Percentiles rank a stretch among this genome's conserved stretches.
Evolutionary conservation across 257 asterid species (phyloP).

Genomic region (Avicennia marina): DNA sequence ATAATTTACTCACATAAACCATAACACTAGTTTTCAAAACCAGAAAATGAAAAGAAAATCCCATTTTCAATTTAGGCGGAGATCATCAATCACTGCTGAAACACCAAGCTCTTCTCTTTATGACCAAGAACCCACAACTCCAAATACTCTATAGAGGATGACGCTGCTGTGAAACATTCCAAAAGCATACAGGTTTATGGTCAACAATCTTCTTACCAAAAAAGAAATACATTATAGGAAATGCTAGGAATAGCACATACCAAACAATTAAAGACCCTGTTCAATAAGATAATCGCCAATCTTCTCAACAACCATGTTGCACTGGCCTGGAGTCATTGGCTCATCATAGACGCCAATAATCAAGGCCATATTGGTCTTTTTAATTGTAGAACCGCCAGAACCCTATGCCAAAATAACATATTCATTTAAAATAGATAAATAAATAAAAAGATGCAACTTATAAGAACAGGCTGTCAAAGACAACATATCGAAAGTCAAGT

Average conservation of each 20-base stretch:
- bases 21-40: constrained; percentile 26
- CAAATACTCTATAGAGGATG: constrained; percentile 22
- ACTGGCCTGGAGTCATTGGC: too few species aligned
- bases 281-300: constrained; percentile 69
- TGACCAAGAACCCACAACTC: constrained; percentile 45
- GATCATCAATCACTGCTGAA: constrained; percentile 31
- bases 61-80: constrained; percentile 23
- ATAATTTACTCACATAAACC: constrained; percentile 39
- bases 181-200: constrained; percentile 8
- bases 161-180: constrained; percentile 35
- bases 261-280: constrained; percentile 50
- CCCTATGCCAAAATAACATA: constrained; percentile 41
- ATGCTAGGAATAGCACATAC: constrained; percentile 19
- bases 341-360: constrained; percentile 66
- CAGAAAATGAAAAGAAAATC: constrained; percentile 23
- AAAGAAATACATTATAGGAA: background rate
- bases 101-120: constrained; percentile 34
- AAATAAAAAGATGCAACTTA: too few species aligned
- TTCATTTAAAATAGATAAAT: too few species aligned
- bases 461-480: too few species aligned
- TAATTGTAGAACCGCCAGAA: constrained; percentile 63
- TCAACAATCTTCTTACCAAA: background rate
- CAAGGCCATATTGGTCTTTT: constrained; percentile 58
- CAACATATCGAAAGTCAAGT: too few species aligned
- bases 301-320: constrained; percentile 70